These are phyloP conservation scores for Trypanosoma grayi DNA, from an alignment of 208 protist genomes.

Conservation along the genomic window DNA sequence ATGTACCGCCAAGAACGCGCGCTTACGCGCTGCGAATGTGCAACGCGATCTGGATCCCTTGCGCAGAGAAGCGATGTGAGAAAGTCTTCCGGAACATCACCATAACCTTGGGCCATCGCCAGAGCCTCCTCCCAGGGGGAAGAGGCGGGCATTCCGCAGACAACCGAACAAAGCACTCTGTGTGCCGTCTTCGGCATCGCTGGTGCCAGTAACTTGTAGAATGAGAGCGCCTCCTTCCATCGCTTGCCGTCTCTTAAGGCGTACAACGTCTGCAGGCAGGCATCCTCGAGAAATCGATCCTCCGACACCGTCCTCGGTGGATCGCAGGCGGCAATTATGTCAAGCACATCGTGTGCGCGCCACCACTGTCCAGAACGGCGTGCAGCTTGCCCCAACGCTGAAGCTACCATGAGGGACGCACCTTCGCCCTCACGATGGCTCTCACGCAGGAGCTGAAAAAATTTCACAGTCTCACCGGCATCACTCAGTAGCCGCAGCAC, in stretches of 20 bases:
- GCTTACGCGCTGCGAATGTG: background rate
- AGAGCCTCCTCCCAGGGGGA: constrained; percentile 52
- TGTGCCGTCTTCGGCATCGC: constrained; percentile 33
- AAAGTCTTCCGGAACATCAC: constrained; percentile 26
- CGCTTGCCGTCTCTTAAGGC: constrained; percentile 45
- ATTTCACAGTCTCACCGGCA: constrained; percentile 42
- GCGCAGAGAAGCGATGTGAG: constrained; percentile 20
- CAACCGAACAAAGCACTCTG: constrained; percentile 31
- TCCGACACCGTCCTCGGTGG: constrained; percentile 34
- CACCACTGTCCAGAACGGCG: constrained; percentile 56
- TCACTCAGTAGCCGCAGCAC: constrained; percentile 83
- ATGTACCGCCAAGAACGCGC: constrained; percentile 20
- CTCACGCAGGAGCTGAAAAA: constrained; percentile 54
- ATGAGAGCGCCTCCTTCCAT: constrained; percentile 57
- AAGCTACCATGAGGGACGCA: constrained; percentile 50
- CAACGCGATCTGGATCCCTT: constrained; percentile 9
- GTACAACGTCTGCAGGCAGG: constrained; percentile 52
- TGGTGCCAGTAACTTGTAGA: constrained; percentile 36
- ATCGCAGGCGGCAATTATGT: constrained; percentile 42
- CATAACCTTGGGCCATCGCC: constrained; percentile 6
- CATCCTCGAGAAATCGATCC: constrained; percentile 47
- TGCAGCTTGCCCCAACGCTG: constrained; percentile 48
- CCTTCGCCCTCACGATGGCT: constrained; percentile 12
- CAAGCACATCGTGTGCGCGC: constrained; percentile 60
- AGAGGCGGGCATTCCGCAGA: constrained; percentile 40